These are phyloP conservation scores for Geranomyces michiganensis DNA, from an alignment of 192 early-diverging fungal genomes.

Conservation along the genomic window DNA sequence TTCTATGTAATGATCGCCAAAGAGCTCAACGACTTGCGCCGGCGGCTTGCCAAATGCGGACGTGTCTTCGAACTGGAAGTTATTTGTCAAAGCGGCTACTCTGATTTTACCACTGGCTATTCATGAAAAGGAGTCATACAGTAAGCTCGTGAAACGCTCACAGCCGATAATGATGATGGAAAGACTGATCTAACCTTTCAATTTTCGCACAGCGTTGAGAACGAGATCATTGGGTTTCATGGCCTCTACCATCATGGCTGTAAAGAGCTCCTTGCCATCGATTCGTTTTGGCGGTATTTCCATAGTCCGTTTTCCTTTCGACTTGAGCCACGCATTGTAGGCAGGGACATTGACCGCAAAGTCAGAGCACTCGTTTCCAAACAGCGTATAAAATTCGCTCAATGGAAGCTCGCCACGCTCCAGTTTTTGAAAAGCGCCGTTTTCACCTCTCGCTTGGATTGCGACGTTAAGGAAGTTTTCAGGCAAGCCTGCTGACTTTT, in stretches of 20 bases:
- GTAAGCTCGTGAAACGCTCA: background rate
- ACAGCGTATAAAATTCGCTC: conserved; percentile 57
- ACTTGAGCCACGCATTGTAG: conserved; percentile 45
- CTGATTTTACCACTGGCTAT: conserved; percentile 55
- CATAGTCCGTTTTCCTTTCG: conserved; percentile 25
- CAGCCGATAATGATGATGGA: background rate
- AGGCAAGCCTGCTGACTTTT: conserved; percentile 66
- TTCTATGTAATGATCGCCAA: conserved; percentile 73
- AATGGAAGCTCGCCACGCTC: conserved; percentile 67
- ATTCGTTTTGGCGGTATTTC: conserved; percentile 24
- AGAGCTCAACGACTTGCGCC: conserved; percentile 49
- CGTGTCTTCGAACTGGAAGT: conserved; percentile 54
- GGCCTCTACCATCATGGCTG: conserved; percentile 65
- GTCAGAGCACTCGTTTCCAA: conserved; percentile 65
- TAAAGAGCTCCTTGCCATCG: conserved; percentile 65
- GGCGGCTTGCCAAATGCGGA: conserved; percentile 21
- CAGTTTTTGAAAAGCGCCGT: conserved; percentile 62
- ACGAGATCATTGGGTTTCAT: conserved; percentile 47
- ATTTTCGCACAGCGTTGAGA: conserved; percentile 51
- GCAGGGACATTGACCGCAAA: conserved; percentile 31
- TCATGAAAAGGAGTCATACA: background rate
- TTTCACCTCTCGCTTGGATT: conserved; percentile 50
- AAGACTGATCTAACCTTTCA: conserved; percentile 38
- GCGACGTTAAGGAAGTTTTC: conserved; percentile 82
- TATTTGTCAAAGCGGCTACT: conserved; percentile 84